Conservation (phyloP, 176 grass and related monocot species). For the Oropetium thomaeum region DNA sequence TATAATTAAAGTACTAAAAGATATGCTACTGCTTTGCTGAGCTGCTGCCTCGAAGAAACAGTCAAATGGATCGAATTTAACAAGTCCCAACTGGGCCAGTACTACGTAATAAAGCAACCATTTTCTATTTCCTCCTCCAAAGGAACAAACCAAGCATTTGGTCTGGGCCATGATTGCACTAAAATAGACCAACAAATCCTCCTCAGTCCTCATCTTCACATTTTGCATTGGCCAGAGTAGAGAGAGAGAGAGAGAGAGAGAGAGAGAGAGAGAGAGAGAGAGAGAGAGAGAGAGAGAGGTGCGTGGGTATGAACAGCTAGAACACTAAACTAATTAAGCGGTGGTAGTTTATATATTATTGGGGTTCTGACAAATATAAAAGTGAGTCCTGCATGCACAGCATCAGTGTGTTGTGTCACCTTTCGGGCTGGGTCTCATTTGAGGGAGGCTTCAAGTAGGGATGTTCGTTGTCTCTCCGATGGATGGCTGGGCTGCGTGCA, state of each 20-base stretch:
- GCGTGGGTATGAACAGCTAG: neutral
- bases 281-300: neutral
- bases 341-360: neutral
- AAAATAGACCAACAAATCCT: slow-evolving; percentile 19
- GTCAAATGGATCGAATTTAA: slow-evolving; percentile 14
- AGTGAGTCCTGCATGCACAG: neutral
- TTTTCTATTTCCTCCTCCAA: slow-evolving; percentile 15
- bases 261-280: no score
- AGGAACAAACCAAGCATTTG: slow-evolving; percentile 13
- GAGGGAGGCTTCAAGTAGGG: slow-evolving; percentile 88
- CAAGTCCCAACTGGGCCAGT: slow-evolving; percentile 21
- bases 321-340: neutral
- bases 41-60: slow-evolving; percentile 12
- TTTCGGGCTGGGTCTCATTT: slow-evolving; percentile 59
- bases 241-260: no score
- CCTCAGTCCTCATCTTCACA: no score
- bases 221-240: neutral
- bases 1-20: no score
- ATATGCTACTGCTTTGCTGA: slow-evolving; percentile 11
- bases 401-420: slow-evolving; percentile 1
- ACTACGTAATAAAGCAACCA: slow-evolving; percentile 18
- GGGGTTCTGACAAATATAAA: neutral
- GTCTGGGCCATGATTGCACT: slow-evolving; percentile 30
- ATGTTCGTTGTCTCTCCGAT: no score
- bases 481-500: no score